Conservation (phyloP, 352 stramenopile species). For the Phytophthora tubulina region DNA sequence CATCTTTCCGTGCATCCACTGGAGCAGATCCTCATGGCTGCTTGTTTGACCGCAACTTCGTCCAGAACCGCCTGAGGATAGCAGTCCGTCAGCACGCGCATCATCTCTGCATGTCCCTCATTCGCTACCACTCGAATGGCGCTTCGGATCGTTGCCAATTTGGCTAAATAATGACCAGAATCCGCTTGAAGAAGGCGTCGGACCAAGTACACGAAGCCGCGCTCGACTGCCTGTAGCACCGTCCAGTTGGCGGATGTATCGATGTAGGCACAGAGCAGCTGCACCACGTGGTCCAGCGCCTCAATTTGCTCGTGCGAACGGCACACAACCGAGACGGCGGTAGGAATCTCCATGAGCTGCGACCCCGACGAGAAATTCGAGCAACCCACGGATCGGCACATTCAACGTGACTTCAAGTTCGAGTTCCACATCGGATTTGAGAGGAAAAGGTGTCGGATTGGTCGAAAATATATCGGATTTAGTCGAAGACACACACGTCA, state of each 20-base stretch:
- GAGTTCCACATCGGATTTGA: neutral
- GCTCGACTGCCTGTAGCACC: constrained; percentile 46
- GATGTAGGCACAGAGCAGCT: constrained; percentile 45
- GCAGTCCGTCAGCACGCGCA: constrained; percentile 9
- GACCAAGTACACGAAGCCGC: constrained; percentile 54
- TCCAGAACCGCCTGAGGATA: constrained; percentile 29
- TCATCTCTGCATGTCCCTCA: constrained; percentile 40
- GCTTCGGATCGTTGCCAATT: constrained; percentile 15
- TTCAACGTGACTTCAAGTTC: constrained; percentile 30
- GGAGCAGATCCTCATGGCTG: constrained; percentile 31
- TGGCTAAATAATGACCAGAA: constrained; percentile 31
- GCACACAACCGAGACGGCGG: constrained; percentile 33
- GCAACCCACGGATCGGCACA: constrained; percentile 13
- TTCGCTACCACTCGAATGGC: constrained; percentile 49
- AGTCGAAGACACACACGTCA: neutral
- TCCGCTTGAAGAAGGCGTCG: constrained; percentile 37
- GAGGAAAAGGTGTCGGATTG: neutral
- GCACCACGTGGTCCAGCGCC: constrained; percentile 52
- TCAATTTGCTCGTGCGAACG: constrained; percentile 26
- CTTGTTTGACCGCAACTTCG: constrained; percentile 34
- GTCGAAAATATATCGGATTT: constrained; percentile 14
- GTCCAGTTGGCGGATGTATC: constrained; percentile 54
- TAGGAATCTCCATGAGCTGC: constrained; percentile 19
- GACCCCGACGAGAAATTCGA: constrained; percentile 7
- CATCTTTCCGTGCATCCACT: constrained; percentile 35